These are phyloP conservation scores for Botrytis porri DNA, from an alignment of 2,329 filamentous ascomycete genomes.

Conservation along the genomic window DNA sequence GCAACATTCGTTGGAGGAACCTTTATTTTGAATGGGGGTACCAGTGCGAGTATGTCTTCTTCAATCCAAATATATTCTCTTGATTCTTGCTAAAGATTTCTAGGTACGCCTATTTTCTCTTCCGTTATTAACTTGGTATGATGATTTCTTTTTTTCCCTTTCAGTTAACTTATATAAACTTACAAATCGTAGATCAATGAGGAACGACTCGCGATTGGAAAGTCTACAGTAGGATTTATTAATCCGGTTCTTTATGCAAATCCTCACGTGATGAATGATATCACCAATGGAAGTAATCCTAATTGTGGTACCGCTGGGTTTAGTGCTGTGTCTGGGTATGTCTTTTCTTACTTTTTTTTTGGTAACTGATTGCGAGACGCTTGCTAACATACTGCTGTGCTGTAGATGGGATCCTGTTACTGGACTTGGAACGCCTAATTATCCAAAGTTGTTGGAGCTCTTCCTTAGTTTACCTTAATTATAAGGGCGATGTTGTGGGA, in stretches of 20 bases:
- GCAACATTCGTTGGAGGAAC: conserved; percentile 6
- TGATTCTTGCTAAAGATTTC: conserved; percentile 28
- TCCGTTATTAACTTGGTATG: conserved; percentile 19
- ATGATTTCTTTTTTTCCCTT: not conserved
- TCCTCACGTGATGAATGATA: conserved; percentile 37
- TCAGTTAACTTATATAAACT: not conserved
- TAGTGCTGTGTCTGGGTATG: conserved; percentile 32
- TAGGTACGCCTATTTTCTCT: conserved; percentile 18
- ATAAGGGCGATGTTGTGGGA: not conserved
- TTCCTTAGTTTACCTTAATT: conserved; percentile 28
- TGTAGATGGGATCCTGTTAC: conserved; percentile 38
- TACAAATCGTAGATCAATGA: conserved; percentile 39
- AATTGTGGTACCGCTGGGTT: conserved; percentile 39
- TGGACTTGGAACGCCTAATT: conserved; percentile 37
- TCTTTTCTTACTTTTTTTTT: not conserved
- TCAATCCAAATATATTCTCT: not conserved
- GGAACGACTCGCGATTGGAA: conserved; percentile 38
- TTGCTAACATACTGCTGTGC: not conserved
- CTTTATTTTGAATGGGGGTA: conserved; percentile 10
- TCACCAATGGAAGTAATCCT: conserved; percentile 36
- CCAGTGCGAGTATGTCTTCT: conserved; percentile 15
- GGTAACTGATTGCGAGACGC: not conserved
- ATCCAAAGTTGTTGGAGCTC: conserved; percentile 27
- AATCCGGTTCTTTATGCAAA: conserved; percentile 38
- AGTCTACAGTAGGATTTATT: conserved; percentile 41